Conservation (phyloP, 495 filamentous ascomycete species). For the Trichoderma gamsii region DNA sequence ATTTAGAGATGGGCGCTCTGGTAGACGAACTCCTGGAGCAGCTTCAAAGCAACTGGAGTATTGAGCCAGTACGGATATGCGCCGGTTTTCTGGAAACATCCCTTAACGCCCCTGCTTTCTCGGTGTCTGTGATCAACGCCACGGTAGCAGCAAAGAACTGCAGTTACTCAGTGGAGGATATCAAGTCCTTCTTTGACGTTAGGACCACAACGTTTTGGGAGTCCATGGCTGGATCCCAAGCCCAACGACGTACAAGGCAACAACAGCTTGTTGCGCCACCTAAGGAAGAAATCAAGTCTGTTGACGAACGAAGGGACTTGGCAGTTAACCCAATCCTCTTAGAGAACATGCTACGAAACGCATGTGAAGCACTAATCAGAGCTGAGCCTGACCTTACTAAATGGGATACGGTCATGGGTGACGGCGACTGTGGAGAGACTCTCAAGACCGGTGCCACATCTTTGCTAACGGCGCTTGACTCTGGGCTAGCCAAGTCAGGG, state of each 20-base stretch:
- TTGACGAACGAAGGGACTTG: constrained; percentile 36
- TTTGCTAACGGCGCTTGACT: constrained; percentile 36
- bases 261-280: constrained; percentile 41
- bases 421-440: constrained; percentile 59
- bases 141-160: constrained; percentile 41
- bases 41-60: constrained; percentile 37
- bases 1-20: constrained; percentile 54
- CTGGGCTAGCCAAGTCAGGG: constrained; percentile 28
- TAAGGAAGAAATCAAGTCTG: constrained; percentile 23
- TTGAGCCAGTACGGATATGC: constrained; percentile 37
- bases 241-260: constrained; percentile 28
- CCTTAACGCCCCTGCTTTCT: constrained; percentile 58
- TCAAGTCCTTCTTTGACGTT: constrained; percentile 49
- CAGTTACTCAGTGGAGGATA: constrained; percentile 40
- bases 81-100: constrained; percentile 52
- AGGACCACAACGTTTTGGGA: constrained; percentile 51
- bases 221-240: constrained; percentile 36
- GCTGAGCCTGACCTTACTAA: constrained; percentile 55
- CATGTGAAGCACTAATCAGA: constrained; percentile 44
- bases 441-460: constrained; percentile 43
- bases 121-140: constrained; percentile 53
- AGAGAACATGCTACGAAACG: constrained; percentile 45
- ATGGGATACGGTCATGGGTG: constrained; percentile 60
- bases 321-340: constrained; percentile 38
- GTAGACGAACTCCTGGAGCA: constrained; percentile 47